A percentile compares a stretch with the other conserved stretches of the same genome.
phyloP scores from a whole-genome alignment of 2,329 filamentous ascomycete species.

The Trichocomaceae sp. region DNA sequence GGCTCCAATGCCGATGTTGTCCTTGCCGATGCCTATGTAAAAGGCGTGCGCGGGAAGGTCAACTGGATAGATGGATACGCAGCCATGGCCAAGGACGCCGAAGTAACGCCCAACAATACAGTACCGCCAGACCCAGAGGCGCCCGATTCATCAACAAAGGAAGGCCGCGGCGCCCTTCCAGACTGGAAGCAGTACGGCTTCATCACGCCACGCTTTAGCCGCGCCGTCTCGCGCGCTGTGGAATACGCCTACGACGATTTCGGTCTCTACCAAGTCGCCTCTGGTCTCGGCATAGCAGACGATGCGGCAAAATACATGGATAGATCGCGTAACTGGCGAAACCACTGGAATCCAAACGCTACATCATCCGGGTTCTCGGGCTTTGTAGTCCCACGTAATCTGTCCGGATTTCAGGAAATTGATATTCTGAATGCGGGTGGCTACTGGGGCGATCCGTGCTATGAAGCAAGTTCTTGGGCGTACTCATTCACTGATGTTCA shows the following conservation, averaged over 20 bases:
- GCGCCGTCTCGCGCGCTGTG: constrained; percentile 64
- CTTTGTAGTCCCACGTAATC: constrained; percentile 62
- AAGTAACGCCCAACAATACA: constrained; percentile 61
- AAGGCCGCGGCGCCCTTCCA: constrained; percentile 63
- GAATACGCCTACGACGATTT: constrained; percentile 78
- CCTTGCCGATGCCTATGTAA: constrained; percentile 60
- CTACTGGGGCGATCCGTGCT: constrained; percentile 61
- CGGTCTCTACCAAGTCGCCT: constrained; percentile 58
- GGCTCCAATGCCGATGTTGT: constrained; percentile 68
- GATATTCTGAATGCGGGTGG: constrained; percentile 62
- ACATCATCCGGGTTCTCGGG: constrained; percentile 57
- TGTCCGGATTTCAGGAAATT: constrained; percentile 61
- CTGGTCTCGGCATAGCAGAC: constrained; percentile 45
- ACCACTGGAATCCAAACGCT: constrained; percentile 58
- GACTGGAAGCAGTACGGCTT: constrained; percentile 68
- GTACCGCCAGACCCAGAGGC: constrained; percentile 50
- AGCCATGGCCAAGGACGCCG: constrained; percentile 66
- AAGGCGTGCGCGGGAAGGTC: constrained; percentile 55
- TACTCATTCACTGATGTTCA: constrained; percentile 69
- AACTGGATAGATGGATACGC: constrained; percentile 65
- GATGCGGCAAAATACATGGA: constrained; percentile 56
- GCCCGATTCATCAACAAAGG: constrained; percentile 60
- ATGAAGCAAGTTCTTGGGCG: constrained; percentile 65
- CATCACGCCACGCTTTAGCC: constrained; percentile 63
- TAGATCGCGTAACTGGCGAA: constrained; percentile 60